A percentile compares a stretch with the other conserved stretches of the same genome.
phyloP scores from a whole-genome alignment of 2,329 filamentous ascomycete genomes.

The Scedosporium dehoogii region DNA sequence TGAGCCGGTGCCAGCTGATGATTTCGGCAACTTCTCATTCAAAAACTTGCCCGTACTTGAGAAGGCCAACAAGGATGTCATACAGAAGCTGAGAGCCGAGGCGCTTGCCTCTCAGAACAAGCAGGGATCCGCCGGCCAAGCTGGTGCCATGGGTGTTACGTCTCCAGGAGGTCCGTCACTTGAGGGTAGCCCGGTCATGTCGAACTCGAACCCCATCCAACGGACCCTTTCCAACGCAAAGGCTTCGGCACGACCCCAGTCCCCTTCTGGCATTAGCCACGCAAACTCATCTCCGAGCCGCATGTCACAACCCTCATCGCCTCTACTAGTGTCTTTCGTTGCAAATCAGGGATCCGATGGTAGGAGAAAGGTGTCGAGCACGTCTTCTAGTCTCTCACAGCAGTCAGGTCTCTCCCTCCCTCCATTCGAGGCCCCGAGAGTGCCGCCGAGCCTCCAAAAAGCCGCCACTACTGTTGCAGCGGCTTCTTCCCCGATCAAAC shows the following conservation, averaged over 20 bases:
- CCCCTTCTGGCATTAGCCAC: constrained; percentile 72
- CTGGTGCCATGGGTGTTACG: constrained; percentile 27
- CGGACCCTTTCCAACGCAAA: constrained; percentile 77
- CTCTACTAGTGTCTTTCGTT: constrained; percentile 92
- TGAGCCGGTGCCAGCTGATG: constrained; percentile 79
- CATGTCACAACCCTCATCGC: constrained; percentile 57
- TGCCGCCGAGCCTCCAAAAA: constrained; percentile 49
- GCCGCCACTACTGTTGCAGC: constrained; percentile 37
- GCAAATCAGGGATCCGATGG: constrained; percentile 69
- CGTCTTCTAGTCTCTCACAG: constrained; percentile 73
- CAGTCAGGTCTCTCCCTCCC: constrained; percentile 61
- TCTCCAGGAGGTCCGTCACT: constrained; percentile 56
- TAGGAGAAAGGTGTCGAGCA: constrained; percentile 84
- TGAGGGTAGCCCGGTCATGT: constrained; percentile 76
- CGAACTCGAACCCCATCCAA: constrained; percentile 71
- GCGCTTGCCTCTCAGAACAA: constrained; percentile 63
- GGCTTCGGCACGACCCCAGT: constrained; percentile 66
- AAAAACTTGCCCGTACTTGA: constrained; percentile 95
- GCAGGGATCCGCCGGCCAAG: constrained; percentile 31
- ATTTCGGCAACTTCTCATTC: constrained; percentile 94
- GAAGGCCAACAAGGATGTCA: constrained; percentile 97
- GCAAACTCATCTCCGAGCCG: constrained; percentile 80
- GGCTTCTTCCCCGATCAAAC: constrained; percentile 47
- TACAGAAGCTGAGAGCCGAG: constrained; percentile 88
- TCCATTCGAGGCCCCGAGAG: constrained; percentile 62